Percentiles rank a stretch among this genome's conserved stretches.
Evolutionary conservation across 306 rosid species (phyloP).

Genomic region (Ormosia semicastrata): DNA sequence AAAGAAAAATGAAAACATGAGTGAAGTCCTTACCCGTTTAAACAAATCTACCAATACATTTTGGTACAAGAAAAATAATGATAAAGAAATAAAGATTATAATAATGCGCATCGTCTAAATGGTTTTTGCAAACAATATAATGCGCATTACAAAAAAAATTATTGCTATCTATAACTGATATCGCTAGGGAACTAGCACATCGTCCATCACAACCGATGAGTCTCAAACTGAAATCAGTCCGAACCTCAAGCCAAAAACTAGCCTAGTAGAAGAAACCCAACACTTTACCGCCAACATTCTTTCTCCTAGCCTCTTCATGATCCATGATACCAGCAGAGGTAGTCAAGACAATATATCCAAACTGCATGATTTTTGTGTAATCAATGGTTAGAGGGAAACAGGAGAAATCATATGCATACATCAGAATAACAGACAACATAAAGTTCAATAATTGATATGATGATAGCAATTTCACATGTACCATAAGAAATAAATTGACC

Average conservation of each 20-base stretch:
- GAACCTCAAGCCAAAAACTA: background rate
- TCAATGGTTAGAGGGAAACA: background rate
- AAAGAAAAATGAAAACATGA: no score
- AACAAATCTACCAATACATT: background rate
- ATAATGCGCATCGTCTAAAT: background rate
- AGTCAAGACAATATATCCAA: constrained; percentile 37
- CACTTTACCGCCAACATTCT: constrained; percentile 41
- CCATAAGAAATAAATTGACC: background rate
- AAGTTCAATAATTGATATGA: background rate
- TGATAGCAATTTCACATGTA: background rate
- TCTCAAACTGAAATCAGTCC: background rate
- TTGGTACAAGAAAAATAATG: background rate
- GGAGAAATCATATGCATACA: background rate
- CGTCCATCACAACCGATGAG: background rate
- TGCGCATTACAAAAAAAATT: background rate
- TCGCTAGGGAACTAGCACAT: background rate
- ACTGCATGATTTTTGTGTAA: constrained; percentile 5
- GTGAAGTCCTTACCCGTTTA: background rate
- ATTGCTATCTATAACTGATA: background rate
- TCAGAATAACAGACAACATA: background rate
- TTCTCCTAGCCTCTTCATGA: constrained; percentile 40
- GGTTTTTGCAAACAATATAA: background rate
- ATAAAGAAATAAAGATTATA: background rate
- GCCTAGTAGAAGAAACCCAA: constrained; percentile 38
- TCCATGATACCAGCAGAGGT: constrained; percentile 39